phyloP scores from a whole-genome alignment of 768 basidiomycete species.

The Floccularia luteovirens region DNA sequence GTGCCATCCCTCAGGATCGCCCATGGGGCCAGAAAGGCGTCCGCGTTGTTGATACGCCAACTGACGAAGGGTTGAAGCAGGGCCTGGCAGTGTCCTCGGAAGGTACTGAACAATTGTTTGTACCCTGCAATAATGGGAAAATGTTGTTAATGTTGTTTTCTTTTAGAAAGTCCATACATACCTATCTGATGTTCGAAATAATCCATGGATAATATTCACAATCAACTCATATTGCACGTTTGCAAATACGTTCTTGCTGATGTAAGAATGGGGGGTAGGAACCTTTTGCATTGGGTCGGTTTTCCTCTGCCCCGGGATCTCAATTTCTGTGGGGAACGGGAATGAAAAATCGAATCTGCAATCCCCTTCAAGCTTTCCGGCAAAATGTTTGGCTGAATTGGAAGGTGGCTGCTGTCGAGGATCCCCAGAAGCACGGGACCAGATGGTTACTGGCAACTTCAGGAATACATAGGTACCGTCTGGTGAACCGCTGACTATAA shows the following conservation, averaged over 20 bases:
- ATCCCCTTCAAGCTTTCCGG: not conserved
- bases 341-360: not conserved
- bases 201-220: constrained; percentile 3
- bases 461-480: no score
- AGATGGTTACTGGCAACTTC: no score
- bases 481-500: no score
- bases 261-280: constrained; percentile 3
- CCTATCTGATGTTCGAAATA: not conserved
- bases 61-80: not conserved
- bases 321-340: not conserved
- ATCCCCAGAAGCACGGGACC: not conserved
- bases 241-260: not conserved
- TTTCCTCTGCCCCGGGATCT: not conserved
- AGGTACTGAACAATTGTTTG: not conserved
- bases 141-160: not conserved
- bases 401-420: no score
- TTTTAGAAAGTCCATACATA: no score
- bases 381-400: not conserved
- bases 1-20: not conserved
- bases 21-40: not conserved
- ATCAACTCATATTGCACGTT: constrained; percentile 3
- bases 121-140: not conserved
- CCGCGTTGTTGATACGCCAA: not conserved
- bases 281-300: not conserved
- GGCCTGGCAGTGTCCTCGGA: not conserved